Percentiles rank a stretch among this genome's conserved stretches.
These are phyloP conservation scores for Incumbomyces delicatus DNA, from an alignment of 2,329 filamentous ascomycete species.

Conservation along the genomic window DNA sequence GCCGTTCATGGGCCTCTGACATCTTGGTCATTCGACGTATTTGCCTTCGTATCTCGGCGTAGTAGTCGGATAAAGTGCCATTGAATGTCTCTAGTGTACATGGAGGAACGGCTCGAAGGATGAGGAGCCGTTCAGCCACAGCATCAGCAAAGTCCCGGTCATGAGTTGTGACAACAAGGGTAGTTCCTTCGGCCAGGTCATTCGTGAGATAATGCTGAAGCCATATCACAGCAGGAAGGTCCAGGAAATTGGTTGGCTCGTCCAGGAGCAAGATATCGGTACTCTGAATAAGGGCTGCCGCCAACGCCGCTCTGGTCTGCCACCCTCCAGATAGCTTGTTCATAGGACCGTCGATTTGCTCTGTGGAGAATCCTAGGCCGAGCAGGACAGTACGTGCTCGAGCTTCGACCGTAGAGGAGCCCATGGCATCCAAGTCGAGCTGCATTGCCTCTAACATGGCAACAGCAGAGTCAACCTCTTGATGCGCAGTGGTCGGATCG, in stretches of 20 bases:
- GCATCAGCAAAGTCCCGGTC: slow-evolving; percentile 71
- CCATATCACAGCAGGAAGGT: slow-evolving; percentile 76
- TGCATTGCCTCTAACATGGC: slow-evolving; percentile 18
- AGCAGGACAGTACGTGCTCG: slow-evolving; percentile 15
- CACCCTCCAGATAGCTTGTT: slow-evolving; percentile 62
- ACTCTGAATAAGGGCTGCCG: slow-evolving; percentile 57
- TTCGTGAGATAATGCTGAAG: slow-evolving; percentile 61
- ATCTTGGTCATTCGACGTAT: slow-evolving; percentile 60
- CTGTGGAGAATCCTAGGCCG: slow-evolving; percentile 16
- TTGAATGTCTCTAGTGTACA: slow-evolving; percentile 63
- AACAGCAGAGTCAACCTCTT: slow-evolving; percentile 13
- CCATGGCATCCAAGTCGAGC: slow-evolving; percentile 16
- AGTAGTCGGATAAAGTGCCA: slow-evolving; percentile 64
- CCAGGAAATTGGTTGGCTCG: slow-evolving; percentile 80
- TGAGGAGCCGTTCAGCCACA: slow-evolving; percentile 64
- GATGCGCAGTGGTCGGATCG: too few relatives aligned
- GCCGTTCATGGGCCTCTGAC: slow-evolving; percentile 72
- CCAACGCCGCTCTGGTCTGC: slow-evolving; percentile 60
- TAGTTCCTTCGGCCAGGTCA: slow-evolving; percentile 50
- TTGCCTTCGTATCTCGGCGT: slow-evolving; percentile 50
- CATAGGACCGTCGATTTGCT: slow-evolving; percentile 16
- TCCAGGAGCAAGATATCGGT: slow-evolving; percentile 73
- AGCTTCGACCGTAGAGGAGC: slow-evolving; percentile 17
- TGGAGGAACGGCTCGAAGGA: slow-evolving; percentile 52
- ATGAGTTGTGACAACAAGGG: slow-evolving; percentile 68